phyloP scores from a whole-genome alignment of 2,329 filamentous ascomycete genomes.

The Leptographium radiaticola region DNA sequence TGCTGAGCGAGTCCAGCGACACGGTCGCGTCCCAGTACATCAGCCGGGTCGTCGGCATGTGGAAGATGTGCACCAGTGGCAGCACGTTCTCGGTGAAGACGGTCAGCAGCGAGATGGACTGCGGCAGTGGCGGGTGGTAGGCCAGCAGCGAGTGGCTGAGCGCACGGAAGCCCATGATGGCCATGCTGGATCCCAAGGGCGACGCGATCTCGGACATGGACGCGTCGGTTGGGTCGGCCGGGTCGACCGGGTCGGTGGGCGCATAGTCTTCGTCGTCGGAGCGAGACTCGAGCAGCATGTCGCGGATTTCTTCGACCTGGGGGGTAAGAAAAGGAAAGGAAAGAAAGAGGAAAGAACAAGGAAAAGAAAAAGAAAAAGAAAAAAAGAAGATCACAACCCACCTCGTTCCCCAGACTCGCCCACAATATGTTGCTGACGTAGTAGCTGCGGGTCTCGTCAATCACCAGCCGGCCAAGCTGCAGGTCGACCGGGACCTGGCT shows the following conservation, averaged over 20 bases:
- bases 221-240: background rate
- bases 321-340: background rate
- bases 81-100: background rate
- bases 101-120: background rate
- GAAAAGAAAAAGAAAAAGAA: background rate
- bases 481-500: background rate
- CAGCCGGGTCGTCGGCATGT: conserved; percentile 17
- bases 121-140: background rate
- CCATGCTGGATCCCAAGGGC: background rate
- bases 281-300: background rate
- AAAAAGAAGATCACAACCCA: background rate
- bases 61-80: conserved; percentile 16
- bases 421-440: background rate
- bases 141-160: background rate
- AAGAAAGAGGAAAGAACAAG: background rate
- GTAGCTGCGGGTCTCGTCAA: background rate
- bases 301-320: background rate
- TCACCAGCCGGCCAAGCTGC: background rate
- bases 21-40: conserved; percentile 9
- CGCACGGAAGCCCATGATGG: background rate
- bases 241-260: background rate
- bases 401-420: background rate
- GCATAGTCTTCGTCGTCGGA: background rate
- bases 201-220: background rate
- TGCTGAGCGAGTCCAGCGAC: conserved; percentile 8